Conservation (phyloP, 495 filamentous ascomycete genomes). For the Xylaria palmicola region DNA sequence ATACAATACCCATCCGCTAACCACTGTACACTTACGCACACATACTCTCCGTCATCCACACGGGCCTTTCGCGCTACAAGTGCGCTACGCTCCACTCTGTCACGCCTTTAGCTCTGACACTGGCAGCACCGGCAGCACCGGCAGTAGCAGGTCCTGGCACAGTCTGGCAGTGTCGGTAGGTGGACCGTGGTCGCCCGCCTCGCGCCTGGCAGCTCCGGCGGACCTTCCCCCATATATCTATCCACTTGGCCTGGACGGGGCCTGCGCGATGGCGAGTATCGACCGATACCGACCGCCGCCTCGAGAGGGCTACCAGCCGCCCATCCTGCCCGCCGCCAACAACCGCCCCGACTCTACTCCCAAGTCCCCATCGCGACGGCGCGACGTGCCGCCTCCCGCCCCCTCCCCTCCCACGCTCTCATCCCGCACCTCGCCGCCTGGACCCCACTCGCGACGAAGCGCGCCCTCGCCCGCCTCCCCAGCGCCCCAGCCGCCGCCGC, state of each 20-base stretch:
- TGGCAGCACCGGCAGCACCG: too few species aligned
- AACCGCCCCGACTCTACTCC: conserved; percentile 31
- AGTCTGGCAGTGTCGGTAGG: neutral
- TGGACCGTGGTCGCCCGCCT: neutral
- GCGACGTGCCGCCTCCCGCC: conserved; percentile 51
- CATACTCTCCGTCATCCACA: neutral
- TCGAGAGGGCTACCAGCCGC: conserved; percentile 46
- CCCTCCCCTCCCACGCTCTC: conserved; percentile 52
- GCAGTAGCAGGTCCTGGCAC: too few species aligned
- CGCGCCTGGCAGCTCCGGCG: neutral
- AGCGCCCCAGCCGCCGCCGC: conserved; percentile 25
- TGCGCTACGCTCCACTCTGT: conserved; percentile 10
- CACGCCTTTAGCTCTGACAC: conserved; percentile 1
- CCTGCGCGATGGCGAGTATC: conserved; percentile 47
- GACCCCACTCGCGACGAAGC: conserved; percentile 42
- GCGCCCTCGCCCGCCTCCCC: conserved; percentile 43
- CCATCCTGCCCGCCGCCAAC: conserved; percentile 26
- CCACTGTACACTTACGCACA: neutral
- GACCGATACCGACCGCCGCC: conserved; percentile 49
- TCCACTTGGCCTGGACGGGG: conserved; percentile 13
- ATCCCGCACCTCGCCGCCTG: conserved; percentile 51
- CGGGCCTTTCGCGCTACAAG: neutral
- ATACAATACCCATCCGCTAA: neutral
- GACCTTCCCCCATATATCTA: neutral
- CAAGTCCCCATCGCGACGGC: conserved; percentile 44